A percentile compares a stretch with the other conserved stretches of the same genome.
These are phyloP conservation scores for Alternaria arbusti DNA, from an alignment of 2,329 filamentous ascomycete species.

Conservation along the genomic window DNA sequence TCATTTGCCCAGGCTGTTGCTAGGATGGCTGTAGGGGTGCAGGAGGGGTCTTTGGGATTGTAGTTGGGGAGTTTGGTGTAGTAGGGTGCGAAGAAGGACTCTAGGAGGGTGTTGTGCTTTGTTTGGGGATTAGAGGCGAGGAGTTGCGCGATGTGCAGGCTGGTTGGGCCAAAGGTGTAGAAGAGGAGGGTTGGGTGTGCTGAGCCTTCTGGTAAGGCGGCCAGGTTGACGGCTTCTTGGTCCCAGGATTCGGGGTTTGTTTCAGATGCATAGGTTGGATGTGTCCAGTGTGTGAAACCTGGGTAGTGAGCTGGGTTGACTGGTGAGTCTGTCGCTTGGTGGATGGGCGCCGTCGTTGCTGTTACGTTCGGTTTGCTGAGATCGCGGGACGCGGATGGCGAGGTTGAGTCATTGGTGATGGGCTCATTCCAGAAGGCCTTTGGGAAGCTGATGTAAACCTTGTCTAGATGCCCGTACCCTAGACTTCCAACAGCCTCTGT, in stretches of 20 bases:
- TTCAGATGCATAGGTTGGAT: conserved; percentile 69
- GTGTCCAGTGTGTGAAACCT: conserved; percentile 78
- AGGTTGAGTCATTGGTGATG: background rate
- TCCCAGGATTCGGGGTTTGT: conserved; percentile 72
- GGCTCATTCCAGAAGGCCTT: conserved; percentile 72
- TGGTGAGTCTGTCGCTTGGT: conserved; percentile 40
- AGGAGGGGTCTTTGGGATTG: conserved; percentile 58
- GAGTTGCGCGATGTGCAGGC: conserved; percentile 37
- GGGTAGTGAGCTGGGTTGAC: conserved; percentile 53
- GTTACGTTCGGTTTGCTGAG: conserved; percentile 44
- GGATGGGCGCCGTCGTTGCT: conserved; percentile 46
- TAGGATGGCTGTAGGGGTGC: conserved; percentile 67
- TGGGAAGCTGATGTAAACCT: conserved; percentile 70
- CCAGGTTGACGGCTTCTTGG: conserved; percentile 79
- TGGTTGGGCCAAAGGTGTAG: conserved; percentile 70
- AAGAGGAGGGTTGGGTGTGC: conserved; percentile 85
- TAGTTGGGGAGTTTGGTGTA: conserved; percentile 77
- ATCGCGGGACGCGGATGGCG: conserved; percentile 13
- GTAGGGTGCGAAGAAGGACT: conserved; percentile 77
- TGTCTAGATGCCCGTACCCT: conserved; percentile 74
- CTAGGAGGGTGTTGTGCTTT: conserved; percentile 59
- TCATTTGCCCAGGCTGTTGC: conserved; percentile 82
- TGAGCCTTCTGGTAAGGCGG: conserved; percentile 62
- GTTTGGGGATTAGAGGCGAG: conserved; percentile 46
- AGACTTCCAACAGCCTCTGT: conserved; percentile 67